phyloP scores from a whole-genome alignment of 2,329 filamentous ascomycete genomes.

The Penicillium concentricum region DNA sequence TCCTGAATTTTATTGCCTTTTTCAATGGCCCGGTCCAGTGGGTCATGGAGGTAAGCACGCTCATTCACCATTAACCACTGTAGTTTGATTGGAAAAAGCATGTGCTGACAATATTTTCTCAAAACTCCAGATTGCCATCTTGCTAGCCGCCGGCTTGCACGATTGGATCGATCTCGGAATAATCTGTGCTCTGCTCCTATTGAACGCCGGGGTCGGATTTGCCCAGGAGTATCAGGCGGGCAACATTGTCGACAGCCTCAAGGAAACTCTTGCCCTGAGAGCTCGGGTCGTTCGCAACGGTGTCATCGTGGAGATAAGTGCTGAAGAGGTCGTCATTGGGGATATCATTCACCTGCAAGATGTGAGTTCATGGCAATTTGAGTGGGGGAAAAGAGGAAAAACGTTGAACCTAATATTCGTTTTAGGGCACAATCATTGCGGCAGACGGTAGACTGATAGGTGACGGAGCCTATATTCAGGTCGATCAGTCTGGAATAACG shows the following conservation, averaged over 20 bases:
- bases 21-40: conserved; percentile 90
- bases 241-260: conserved; percentile 85
- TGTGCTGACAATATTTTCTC: conserved; percentile 4
- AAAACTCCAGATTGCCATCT: conserved; percentile 61
- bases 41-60: conserved; percentile 75
- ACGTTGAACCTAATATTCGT: conserved; percentile 1
- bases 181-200: conserved; percentile 76
- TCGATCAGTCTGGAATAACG: conserved; percentile 89
- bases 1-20: conserved; percentile 78
- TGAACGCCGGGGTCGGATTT: conserved; percentile 85
- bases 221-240: conserved; percentile 87
- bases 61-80: neutral
- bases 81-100: neutral
- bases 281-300: conserved; percentile 83
- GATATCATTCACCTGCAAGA: conserved; percentile 89
- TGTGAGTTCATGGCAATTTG: conserved; percentile 35
- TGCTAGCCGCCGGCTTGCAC: conserved; percentile 78
- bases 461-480: conserved; percentile 79
- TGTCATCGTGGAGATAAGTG: conserved; percentile 73
- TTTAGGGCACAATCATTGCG: conserved; percentile 77
- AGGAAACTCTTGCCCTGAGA: conserved; percentile 86
- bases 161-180: conserved; percentile 95
- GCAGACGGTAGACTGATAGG: conserved; percentile 85
- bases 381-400: neutral
- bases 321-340: conserved; percentile 80